Percentiles rank a stretch among this genome's conserved stretches.
These are phyloP conservation scores for Porphyra umbilicalis DNA, from an alignment of 31 red algal species.

Conservation along the genomic window DNA sequence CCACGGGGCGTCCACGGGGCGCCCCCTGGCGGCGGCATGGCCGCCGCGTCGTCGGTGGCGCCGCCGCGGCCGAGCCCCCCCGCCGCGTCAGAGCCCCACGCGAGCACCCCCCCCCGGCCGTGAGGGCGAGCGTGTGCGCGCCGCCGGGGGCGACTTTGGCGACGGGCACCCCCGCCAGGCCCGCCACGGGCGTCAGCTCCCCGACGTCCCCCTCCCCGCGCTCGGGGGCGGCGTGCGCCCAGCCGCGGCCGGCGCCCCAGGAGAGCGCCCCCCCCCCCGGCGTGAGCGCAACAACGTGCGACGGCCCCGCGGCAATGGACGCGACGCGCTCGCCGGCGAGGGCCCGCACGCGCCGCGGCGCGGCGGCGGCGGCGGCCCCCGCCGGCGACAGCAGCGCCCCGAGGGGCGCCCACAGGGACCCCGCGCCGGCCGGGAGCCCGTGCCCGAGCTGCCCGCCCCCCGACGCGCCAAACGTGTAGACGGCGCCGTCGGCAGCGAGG, in stretches of 20 bases:
- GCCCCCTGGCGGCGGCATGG: background rate
- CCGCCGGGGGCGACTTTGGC: background rate
- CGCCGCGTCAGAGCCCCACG: background rate
- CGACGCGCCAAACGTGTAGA: slow-evolving; percentile 46
- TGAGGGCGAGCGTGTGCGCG: background rate
- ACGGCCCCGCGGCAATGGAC: background rate
- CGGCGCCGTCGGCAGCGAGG: slow-evolving; percentile 20
- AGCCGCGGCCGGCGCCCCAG: slow-evolving; percentile 1
- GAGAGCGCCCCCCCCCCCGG: background rate
- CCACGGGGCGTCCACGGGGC: background rate
- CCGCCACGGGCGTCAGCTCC: background rate
- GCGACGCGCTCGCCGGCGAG: background rate
- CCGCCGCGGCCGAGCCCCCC: background rate
- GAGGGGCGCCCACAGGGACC: background rate
- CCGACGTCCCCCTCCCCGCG: background rate
- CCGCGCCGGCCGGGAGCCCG: background rate
- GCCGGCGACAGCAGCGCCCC: background rate
- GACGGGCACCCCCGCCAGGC: background rate
- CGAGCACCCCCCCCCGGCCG: background rate
- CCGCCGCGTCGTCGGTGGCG: background rate
- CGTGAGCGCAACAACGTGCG: background rate
- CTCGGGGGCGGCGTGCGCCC: background rate
- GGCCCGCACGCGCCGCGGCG: background rate
- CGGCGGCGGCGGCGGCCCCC: background rate
- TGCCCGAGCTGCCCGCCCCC: slow-evolving; percentile 32